Evolutionary conservation across 192 early-diverging fungal genomes (phyloP).

Genomic region (Dispira parvispora): DNA sequence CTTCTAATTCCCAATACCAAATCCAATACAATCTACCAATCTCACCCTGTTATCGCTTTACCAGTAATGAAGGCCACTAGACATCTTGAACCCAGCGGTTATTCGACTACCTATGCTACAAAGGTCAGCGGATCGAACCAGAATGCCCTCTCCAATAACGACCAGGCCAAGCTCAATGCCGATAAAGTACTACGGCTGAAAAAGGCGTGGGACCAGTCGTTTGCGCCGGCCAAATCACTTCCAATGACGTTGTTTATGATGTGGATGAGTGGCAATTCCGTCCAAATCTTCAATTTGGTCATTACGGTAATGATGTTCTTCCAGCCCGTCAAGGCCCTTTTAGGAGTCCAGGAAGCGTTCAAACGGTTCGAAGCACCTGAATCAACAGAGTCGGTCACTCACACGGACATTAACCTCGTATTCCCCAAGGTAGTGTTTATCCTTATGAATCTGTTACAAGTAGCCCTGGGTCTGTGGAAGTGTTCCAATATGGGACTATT

Average conservation of each 20-base stretch:
- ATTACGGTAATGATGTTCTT: conserved; percentile 93
- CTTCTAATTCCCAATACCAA: too few species aligned
- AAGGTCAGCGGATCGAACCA: neutral
- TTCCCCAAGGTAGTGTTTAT: conserved; percentile 72
- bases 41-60: too few species aligned
- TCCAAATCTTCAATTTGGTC: conserved; percentile 93
- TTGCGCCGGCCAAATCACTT: conserved; percentile 74
- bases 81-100: neutral
- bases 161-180: conserved; percentile 1
- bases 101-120: neutral
- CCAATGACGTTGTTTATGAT: conserved; percentile 99
- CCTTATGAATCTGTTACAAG: conserved; percentile 57
- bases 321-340: conserved; percentile 61
- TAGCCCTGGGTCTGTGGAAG: conserved; percentile 82
- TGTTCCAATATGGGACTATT: conserved; percentile 86
- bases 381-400: conserved; percentile 15
- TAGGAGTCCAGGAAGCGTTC: conserved; percentile 55
- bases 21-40: too few species aligned
- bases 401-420: conserved; percentile 38
- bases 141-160: neutral
- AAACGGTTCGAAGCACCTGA: conserved; percentile 49
- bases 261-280: conserved; percentile 92
- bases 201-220: conserved; percentile 95
- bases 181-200: conserved; percentile 29
- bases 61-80: neutral